Conservation (phyloP, 768 basidiomycete genomes). For the Grammothele lineata region DNA sequence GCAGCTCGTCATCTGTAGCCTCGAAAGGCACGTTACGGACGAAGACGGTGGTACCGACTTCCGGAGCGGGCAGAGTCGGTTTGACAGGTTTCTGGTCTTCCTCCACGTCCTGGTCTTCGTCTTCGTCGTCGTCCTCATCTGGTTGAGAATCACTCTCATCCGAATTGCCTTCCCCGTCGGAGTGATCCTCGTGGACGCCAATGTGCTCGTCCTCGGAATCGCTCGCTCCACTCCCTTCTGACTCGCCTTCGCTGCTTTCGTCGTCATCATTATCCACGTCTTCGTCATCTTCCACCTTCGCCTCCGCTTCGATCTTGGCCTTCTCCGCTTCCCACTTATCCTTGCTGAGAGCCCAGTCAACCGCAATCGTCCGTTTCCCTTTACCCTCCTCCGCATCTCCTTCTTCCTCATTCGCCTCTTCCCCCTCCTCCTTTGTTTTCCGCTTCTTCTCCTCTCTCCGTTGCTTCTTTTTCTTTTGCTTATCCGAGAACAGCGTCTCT, state of each 20-base stretch:
- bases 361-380: conserved; percentile 67
- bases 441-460: conserved; percentile 48
- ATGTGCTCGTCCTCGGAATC: conserved; percentile 27
- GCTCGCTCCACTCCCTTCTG: no score
- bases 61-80: conserved; percentile 75
- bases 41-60: conserved; percentile 89
- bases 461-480: conserved; percentile 66
- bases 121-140: conserved; percentile 28
- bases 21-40: conserved; percentile 90
- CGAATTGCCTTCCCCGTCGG: conserved; percentile 13
- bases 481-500: conserved; percentile 48
- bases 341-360: conserved; percentile 96
- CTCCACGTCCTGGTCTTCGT: no score
- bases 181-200: conserved; percentile 16
- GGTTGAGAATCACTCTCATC: conserved; percentile 29
- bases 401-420: conserved; percentile 23
- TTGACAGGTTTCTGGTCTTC: conserved; percentile 44
- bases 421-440: conserved; percentile 22
- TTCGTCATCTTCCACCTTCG: conserved; percentile 31
- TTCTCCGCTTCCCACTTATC: conserved; percentile 85
- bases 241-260: conserved; percentile 29
- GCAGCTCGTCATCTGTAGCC: conserved; percentile 90
- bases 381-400: conserved; percentile 34
- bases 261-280: conserved; percentile 28
- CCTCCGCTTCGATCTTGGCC: conserved; percentile 40